Base-by-base conservation (phyloP, 495 filamentous ascomycete species). In the Penicillium daleae region DNA sequence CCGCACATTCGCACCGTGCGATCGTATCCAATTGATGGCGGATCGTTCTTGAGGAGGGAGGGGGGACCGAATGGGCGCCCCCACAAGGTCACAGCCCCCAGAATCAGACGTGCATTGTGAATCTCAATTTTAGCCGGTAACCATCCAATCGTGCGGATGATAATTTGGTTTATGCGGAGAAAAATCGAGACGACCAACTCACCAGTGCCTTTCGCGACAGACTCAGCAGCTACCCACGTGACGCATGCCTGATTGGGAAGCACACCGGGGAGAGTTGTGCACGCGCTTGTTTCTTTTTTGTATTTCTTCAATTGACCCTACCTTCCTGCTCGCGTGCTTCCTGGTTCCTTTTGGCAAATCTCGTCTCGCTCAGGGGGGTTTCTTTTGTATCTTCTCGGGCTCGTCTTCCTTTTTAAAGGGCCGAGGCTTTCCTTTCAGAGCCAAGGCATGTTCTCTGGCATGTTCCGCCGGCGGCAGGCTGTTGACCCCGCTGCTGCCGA, bases 401-500 rank as follows among this genome's bases (percentile, higher is more conserved):
- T 49, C 33, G 24, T 7, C 12, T 49, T 17, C 17, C 24, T 19
- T 32, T 29, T 31, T 3, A 17, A 32, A 19, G 49, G n/a, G 49
- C 15, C 17, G 29, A 31, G 13, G 48, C 17, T 26, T 48, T 48
- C 27, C 31, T 52, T n/a, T 12, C 4, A 24, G 10, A 15, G 56
- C 6, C 22, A 6, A 0, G 55, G 17, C 40, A 71, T 73, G 69
- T 66, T 74, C 49, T 66, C 68, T 17, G 62, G 48, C 40, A 53
- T 72, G 50, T 68, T 71, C 56, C 67, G 67, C 51, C 65, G 62
- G 51, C 51, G 51, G 33, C 65, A 61, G 50, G 55, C 46, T 62
- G 56, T 58, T 56, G 59, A 42, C 56, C 64, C 69, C 66, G 66
- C 65, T 39, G 56, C 70, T 59, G 65, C 71, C 57, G 67, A 66